Conservation (phyloP, 176 grass and related monocot genomes). For the Oryza rufipogon region DNA sequence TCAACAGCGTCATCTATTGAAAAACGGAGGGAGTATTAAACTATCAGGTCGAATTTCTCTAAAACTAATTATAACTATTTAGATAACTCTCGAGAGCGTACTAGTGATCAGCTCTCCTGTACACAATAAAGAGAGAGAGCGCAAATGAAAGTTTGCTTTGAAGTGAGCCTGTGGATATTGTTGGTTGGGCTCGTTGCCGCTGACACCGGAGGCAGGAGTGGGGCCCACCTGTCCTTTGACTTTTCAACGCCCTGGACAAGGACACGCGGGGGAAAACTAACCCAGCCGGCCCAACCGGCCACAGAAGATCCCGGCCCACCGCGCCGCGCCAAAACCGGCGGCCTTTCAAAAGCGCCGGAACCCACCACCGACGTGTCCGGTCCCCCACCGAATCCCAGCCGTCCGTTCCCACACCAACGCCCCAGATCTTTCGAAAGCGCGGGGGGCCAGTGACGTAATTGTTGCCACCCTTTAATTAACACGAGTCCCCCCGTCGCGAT, state of each 20-base stretch:
- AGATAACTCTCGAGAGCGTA: too few species aligned
- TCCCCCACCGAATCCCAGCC: accelerated
- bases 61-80: too few species aligned
- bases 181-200: too few species aligned
- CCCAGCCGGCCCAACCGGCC: not conserved
- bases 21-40: too few species aligned
- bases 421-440: not conserved
- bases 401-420: accelerated
- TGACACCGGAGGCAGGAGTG: not conserved
- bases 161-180: not conserved
- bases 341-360: not conserved
- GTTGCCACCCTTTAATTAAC: too few species aligned
- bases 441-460: not conserved
- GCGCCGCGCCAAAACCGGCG: not conserved
- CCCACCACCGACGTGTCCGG: not conserved
- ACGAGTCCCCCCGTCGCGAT: not conserved
- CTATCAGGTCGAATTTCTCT: too few species aligned
- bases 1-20: too few species aligned
- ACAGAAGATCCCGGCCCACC: slow-evolving; percentile 9
- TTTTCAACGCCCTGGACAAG: not conserved
- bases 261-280: not conserved
- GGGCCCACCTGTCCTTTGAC: not conserved
- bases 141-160: not conserved
- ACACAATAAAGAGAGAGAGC: not conserved
- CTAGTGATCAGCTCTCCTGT: too few species aligned